phyloP scores from a whole-genome alignment of 148 eudicot genomes.

The Chenopodium suecicum region DNA sequence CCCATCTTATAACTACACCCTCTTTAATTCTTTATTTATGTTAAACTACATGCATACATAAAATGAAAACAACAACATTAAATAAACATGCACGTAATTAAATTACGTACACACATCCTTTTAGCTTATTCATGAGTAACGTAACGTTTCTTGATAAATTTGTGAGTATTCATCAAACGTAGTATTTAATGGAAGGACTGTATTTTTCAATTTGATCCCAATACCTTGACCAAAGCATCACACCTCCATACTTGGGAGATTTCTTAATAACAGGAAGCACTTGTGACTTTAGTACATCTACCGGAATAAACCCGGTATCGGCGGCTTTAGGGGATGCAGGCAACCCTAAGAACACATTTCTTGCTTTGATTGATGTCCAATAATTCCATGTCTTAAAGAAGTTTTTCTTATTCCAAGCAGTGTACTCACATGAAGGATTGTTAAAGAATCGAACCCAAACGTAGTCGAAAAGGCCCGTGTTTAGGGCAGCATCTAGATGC shows the following conservation, averaged over 20 bases:
- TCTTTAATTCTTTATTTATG: too few relatives aligned
- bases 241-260: slow-evolving; percentile 39
- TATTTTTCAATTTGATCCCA: slow-evolving; percentile 16
- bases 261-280: slow-evolving; percentile 33
- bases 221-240: slow-evolving; percentile 35
- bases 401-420: not conserved
- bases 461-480: slow-evolving; percentile 30
- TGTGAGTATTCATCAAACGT: not conserved
- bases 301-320: slow-evolving; percentile 24
- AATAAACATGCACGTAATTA: too few relatives aligned
- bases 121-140: too few relatives aligned
- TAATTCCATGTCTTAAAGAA: slow-evolving; percentile 23
- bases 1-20: too few relatives aligned
- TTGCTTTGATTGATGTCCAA: slow-evolving; percentile 27
- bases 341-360: slow-evolving; percentile 31
- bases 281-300: slow-evolving; percentile 16
- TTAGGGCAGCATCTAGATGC: slow-evolving; percentile 3
- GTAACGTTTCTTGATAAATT: too few relatives aligned
- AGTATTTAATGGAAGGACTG: not conserved
- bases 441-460: slow-evolving; percentile 33
- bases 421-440: slow-evolving; percentile 27
- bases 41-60: too few relatives aligned
- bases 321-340: slow-evolving; percentile 37
- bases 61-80: too few relatives aligned
- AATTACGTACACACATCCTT: too few relatives aligned